Percentiles rank a stretch among this genome's conserved stretches.
Conservation (phyloP, 805 yeast genomes). For the Candida silvatica region DNA sequence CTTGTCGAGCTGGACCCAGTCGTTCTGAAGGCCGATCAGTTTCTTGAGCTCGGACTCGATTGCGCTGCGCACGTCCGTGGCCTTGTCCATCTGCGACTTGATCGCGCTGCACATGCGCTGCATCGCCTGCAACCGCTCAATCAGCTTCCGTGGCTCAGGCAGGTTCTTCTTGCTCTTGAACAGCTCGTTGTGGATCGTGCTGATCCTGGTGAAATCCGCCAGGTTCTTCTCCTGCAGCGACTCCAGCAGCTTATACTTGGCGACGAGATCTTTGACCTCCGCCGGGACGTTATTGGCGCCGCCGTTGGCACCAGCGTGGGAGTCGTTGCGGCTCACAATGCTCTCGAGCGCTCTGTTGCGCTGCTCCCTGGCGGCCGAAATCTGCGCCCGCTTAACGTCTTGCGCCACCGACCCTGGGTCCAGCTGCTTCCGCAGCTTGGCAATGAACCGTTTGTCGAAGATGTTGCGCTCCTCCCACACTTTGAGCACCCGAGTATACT, state of each 20-base stretch:
- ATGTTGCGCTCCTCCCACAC: conserved; percentile 53
- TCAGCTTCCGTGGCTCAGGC: conserved; percentile 3
- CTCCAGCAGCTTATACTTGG: conserved; percentile 3
- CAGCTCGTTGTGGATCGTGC: conserved; percentile 1
- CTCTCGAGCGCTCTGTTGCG: not conserved
- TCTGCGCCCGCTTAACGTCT: not conserved
- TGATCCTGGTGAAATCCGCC: conserved; percentile 4
- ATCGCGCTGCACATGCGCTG: not conserved
- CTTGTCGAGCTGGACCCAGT: conserved; percentile 21
- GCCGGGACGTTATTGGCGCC: conserved; percentile 3
- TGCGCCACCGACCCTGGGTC: not conserved
- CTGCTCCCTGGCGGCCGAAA: not conserved
- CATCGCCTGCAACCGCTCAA: not conserved
- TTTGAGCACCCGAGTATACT: conserved; percentile 39
- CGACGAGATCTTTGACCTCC: conserved; percentile 3
- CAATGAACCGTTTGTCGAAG: conserved; percentile 23
- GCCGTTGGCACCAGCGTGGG: not conserved
- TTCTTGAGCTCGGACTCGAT: conserved; percentile 19
- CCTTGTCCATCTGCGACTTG: not conserved
- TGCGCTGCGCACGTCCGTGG: conserved; percentile 9
- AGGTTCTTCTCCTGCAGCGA: conserved; percentile 1
- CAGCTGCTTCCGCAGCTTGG: conserved; percentile 6
- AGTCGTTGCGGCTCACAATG: not conserved
- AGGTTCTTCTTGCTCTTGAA: conserved; percentile 1
- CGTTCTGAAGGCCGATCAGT: conserved; percentile 21